Conservation (phyloP, 169 alveolate genomes). For the Cryptosporidium canis region DNA sequence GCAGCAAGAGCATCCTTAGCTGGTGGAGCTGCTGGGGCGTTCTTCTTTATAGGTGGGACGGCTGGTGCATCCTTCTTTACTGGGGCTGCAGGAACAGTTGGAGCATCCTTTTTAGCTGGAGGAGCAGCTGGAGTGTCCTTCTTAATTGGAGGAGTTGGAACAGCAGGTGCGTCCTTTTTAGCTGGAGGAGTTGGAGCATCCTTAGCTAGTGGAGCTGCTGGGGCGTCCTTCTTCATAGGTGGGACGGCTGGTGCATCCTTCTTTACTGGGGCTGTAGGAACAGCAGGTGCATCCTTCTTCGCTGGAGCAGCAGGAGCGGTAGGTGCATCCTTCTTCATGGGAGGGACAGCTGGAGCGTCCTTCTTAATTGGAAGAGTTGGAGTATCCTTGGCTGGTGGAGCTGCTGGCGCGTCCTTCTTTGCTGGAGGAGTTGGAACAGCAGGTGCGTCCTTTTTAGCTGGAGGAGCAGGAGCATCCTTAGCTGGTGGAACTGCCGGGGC, state of each 20-base stretch:
- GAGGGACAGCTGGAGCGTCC: neutral
- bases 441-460: neutral
- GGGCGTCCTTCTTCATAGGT: neutral
- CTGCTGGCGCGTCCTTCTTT: neutral
- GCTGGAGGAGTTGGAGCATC: constrained; percentile 11
- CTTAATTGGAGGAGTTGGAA: neutral
- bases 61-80: constrained; percentile 35
- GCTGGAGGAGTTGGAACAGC: neutral
- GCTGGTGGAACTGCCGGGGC: neutral
- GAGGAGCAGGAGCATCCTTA: neutral
- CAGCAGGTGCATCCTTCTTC: neutral
- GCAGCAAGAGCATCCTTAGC: neutral
- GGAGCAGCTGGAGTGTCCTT: neutral
- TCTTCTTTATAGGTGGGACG: neutral
- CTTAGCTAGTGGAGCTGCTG: neutral
- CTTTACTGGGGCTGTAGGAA: neutral
- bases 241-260: neutral
- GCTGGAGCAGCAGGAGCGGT: neutral
- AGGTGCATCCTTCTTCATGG: neutral
- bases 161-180: neutral
- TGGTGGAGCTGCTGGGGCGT: neutral
- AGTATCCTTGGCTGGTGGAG: neutral
- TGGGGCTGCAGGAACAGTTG: neutral
- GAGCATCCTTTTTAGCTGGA: constrained; percentile 11
- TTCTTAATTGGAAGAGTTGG: neutral